A percentile compares a stretch with the other conserved stretches of the same genome.
These are phyloP conservation scores for Nakataea oryzae DNA, from an alignment of 2,329 filamentous ascomycete genomes.

Conservation along the genomic window DNA sequence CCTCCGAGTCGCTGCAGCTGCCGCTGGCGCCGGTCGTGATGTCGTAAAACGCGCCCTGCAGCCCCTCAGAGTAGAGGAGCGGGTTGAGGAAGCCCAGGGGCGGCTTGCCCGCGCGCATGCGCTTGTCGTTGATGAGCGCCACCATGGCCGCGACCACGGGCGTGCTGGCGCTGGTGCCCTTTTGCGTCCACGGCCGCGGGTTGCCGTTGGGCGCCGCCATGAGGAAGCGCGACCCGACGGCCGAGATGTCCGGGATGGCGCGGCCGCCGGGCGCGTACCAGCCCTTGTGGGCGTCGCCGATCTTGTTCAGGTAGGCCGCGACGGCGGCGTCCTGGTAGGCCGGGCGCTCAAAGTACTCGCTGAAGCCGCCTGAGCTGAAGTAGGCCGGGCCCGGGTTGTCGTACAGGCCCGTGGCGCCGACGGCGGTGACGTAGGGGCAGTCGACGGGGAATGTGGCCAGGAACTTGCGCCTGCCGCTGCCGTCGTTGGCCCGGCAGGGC, in stretches of 20 bases:
- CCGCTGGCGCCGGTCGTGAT: background rate
- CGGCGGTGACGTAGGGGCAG: conserved; percentile 52
- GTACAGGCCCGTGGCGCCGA: conserved; percentile 44
- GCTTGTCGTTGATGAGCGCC: conserved; percentile 52
- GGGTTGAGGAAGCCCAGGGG: conserved; percentile 51
- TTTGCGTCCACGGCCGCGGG: conserved; percentile 16
- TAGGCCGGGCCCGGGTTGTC: conserved; percentile 39
- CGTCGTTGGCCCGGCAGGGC: conserved; percentile 15
- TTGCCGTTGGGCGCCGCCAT: conserved; percentile 20
- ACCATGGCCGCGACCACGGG: conserved; percentile 55
- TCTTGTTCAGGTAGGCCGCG: conserved; percentile 27
- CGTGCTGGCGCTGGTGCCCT: conserved; percentile 40
- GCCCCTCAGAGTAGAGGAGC: conserved; percentile 37
- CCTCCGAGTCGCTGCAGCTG: background rate
- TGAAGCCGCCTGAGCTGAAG: conserved; percentile 42
- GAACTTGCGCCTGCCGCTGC: conserved; percentile 23
- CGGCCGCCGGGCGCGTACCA: conserved; percentile 23
- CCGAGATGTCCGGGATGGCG: conserved; percentile 17
- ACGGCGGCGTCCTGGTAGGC: conserved; percentile 34
- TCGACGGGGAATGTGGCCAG: conserved; percentile 25
- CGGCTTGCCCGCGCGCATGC: conserved; percentile 41
- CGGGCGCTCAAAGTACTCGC: conserved; percentile 32
- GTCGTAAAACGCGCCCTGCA: conserved; percentile 16
- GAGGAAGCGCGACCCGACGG: conserved; percentile 13
- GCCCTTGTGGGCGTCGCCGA: conserved; percentile 35